These are phyloP conservation scores for Aspergillus cristatus DNA, from an alignment of 495 filamentous ascomycete genomes.

Conservation along the genomic window DNA sequence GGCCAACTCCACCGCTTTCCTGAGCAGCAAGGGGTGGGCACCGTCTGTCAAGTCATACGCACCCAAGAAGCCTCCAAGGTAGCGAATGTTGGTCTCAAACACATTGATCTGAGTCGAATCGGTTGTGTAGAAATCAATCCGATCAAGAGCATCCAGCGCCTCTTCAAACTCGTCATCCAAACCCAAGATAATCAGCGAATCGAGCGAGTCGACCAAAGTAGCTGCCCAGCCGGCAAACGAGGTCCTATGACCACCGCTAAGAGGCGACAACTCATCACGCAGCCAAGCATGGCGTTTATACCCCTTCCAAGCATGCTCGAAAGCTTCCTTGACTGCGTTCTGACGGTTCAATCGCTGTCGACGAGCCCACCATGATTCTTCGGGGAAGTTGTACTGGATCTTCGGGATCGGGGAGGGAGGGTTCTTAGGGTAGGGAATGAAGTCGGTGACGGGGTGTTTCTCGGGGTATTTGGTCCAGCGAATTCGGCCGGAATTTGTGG, in stretches of 20 bases:
- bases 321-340: conserved; percentile 56
- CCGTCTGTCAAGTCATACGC: conserved; percentile 72
- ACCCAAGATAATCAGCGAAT: conserved; percentile 56
- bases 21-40: conserved; percentile 57
- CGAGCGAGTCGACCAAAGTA: conserved; percentile 50
- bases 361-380: conserved; percentile 29
- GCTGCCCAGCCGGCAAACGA: conserved; percentile 57
- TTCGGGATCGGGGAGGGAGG: conserved; percentile 32
- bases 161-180: conserved; percentile 50
- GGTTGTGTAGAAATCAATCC: conserved; percentile 47
- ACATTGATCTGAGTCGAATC: conserved; percentile 54
- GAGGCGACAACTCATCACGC: conserved; percentile 66
- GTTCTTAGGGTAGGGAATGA: conserved; percentile 39
- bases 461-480: conserved; percentile 38
- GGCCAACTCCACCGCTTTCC: conserved; percentile 79
- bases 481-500: conserved; percentile 12
- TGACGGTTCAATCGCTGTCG: conserved; percentile 34
- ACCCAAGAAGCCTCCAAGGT: conserved; percentile 72
- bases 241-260: conserved; percentile 42
- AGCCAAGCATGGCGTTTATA: conserved; percentile 73
- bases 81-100: conserved; percentile 84
- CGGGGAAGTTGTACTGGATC: conserved; percentile 44
- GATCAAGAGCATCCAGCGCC: conserved; percentile 42
- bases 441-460: conserved; percentile 38
- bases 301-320: conserved; percentile 62